These are phyloP conservation scores for Ascochyta pisi DNA, from an alignment of 2,329 filamentous ascomycete genomes.

Conservation along the genomic window DNA sequence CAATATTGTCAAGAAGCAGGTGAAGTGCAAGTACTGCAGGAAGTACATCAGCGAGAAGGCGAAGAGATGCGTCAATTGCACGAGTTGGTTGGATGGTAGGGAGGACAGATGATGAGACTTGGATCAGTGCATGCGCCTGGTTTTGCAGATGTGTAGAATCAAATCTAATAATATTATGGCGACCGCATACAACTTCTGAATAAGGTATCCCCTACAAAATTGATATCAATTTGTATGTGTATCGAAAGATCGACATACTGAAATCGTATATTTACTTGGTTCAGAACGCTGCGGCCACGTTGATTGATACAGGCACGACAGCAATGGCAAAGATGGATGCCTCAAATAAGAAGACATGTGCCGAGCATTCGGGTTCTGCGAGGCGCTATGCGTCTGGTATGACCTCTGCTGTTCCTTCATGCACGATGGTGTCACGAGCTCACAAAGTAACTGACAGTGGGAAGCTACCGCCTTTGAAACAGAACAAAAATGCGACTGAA, in stretches of 20 bases:
- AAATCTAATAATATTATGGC: background rate
- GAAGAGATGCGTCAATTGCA: conserved; percentile 63
- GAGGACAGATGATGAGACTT: conserved; percentile 50
- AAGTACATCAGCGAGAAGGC: conserved; percentile 70
- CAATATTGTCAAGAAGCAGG: conserved; percentile 72
- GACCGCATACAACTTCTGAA: no score
- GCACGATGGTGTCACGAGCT: conserved; percentile 12
- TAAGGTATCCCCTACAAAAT: no score
- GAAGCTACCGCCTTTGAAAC: background rate
- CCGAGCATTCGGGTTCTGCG: background rate
- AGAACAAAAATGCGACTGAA: background rate
- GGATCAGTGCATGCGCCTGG: background rate
- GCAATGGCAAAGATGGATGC: conserved; percentile 1
- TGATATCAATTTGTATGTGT: no score
- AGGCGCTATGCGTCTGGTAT: background rate
- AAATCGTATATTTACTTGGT: no score
- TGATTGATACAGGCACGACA: background rate
- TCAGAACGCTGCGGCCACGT: background rate
- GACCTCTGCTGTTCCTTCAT: background rate
- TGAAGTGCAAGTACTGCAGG: conserved; percentile 72
- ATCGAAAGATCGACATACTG: no score
- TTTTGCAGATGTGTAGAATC: background rate
- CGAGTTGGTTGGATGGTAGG: conserved; percentile 64
- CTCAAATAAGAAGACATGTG: background rate
- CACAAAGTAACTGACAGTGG: conserved; percentile 1